A percentile compares a stretch with the other conserved stretches of the same genome.
These are phyloP conservation scores for Aspergillus cristatus DNA, from an alignment of 495 filamentous ascomycete species.

Conservation along the genomic window DNA sequence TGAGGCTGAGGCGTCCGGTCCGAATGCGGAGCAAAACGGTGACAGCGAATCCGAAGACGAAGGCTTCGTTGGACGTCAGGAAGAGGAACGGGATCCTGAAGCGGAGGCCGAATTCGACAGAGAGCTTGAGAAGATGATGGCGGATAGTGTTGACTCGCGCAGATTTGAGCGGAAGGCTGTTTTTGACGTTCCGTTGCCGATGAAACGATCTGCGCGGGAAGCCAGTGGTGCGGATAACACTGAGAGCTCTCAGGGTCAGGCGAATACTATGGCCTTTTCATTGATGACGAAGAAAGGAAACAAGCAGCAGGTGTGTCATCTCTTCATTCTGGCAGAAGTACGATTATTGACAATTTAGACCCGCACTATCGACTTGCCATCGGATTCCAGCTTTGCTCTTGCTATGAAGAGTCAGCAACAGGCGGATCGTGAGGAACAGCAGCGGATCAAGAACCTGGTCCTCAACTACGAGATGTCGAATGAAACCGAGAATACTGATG, in stretches of 20 bases:
- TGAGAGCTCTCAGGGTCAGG: slow-evolving; percentile 27
- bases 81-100: slow-evolving; percentile 88
- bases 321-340: neutral
- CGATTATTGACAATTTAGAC: slow-evolving; percentile 46
- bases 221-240: slow-evolving; percentile 33
- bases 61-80: slow-evolving; percentile 80
- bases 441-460: slow-evolving; percentile 95
- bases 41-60: slow-evolving; percentile 63
- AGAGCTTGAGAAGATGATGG: slow-evolving; percentile 98
- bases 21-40: slow-evolving; percentile 32
- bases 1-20: slow-evolving; percentile 45
- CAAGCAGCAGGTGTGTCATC: slow-evolving; percentile 68
- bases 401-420: slow-evolving; percentile 93
- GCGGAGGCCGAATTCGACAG: slow-evolving; percentile 96
- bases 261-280: slow-evolving; percentile 83
- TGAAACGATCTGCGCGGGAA: slow-evolving; percentile 63
- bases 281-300: slow-evolving; percentile 94
- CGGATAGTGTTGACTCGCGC: slow-evolving; percentile 86
- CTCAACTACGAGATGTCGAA: slow-evolving; percentile 89
- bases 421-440: slow-evolving; percentile 90
- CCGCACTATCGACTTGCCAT: slow-evolving; percentile 86
- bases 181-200: slow-evolving; percentile 89
- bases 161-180: slow-evolving; percentile 89
- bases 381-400: slow-evolving; percentile 87
- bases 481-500: slow-evolving; percentile 66